A percentile compares a stretch with the other conserved stretches of the same genome.
Evolutionary conservation across 768 basidiomycete species (phyloP).

Genomic region (Agaricus blazei): DNA sequence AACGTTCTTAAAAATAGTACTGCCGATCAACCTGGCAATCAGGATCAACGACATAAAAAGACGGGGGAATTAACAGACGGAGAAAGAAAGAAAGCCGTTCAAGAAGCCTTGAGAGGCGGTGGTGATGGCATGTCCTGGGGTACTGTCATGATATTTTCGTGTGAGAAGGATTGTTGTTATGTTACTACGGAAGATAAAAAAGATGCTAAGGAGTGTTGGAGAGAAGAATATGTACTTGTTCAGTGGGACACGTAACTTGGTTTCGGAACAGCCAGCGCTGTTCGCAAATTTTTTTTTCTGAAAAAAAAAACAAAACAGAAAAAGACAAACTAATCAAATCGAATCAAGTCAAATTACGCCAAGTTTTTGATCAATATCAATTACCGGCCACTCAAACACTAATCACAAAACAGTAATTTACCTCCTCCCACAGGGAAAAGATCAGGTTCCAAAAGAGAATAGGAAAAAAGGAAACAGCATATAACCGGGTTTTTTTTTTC

Average conservation of each 20-base stretch:
- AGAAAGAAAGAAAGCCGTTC: slow-evolving; percentile 61
- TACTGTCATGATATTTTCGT: slow-evolving; percentile 85
- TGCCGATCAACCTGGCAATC: slow-evolving; percentile 9
- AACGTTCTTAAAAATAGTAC: slow-evolving; percentile 47
- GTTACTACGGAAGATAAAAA: slow-evolving; percentile 34
- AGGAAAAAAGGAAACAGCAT: no score
- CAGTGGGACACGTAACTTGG: not conserved
- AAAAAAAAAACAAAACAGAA: no score
- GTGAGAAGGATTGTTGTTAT: slow-evolving; percentile 69
- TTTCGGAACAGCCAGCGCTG: no score
- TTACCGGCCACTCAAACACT: no score
- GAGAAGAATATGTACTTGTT: slow-evolving; percentile 71
- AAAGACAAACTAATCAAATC: no score
- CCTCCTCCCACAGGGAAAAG: no score
- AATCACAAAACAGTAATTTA: no score
- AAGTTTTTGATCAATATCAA: no score
- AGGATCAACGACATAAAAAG: slow-evolving; percentile 9
- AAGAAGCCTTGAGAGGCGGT: slow-evolving; percentile 46
- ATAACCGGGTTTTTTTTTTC: no score
- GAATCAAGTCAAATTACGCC: no score
- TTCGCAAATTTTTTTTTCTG: no score
- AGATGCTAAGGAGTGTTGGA: slow-evolving; percentile 48
- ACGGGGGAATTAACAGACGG: slow-evolving; percentile 50
- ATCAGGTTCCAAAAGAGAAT: no score
- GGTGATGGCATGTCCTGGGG: slow-evolving; percentile 89